Base-by-base conservation (phyloP, 257 asterid genomes). In the Penstemon newberryi region DNA sequence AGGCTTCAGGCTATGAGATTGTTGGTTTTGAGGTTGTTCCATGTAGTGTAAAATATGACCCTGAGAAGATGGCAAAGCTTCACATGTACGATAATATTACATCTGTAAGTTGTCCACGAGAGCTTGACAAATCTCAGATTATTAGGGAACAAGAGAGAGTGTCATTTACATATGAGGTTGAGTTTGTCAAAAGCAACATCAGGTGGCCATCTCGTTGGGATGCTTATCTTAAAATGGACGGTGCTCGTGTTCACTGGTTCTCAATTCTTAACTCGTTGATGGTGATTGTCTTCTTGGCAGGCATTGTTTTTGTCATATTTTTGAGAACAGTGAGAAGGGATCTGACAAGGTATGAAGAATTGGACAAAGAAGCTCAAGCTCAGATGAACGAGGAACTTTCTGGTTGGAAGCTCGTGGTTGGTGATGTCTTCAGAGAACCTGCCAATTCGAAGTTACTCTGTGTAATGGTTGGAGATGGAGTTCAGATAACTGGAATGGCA, bases 191-290 rank as follows among this genome's bases (percentile, higher is more conserved):
- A 64, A 90, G 96, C 63, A 71, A 82, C 67, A 78, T 72, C 55
- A 84, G 87, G 78, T 87, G 96, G 95, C 96, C 96, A 38, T 90
- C 96, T 56, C 81, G 96, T 13, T 90, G 96, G 96, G 96, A 90
- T 51, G 96, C 96, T 59, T 90, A 90, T 73, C 80, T 90, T 60
- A 90, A 77, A 75, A 90, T 87, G 93, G 96, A 90, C 71, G 96
- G 95, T 44, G 85, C 91, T 9, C 89, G 95, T 15, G 93, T 90
- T 12, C 96, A 90, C 74, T 90, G 96, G 96, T 86, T 87, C 78
- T 90, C 96, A 10, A 85, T 90, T 68, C 87, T 87, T 40, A 90
- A 90, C 83, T 90, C 96, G 0, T 63, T 90, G 80, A 85, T 90
- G 93, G 95, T 87, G 76, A 85, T 90, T 66, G 76, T 81, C 81